Evolutionary conservation across 805 yeast genomes (phyloP), one percentile per base, ranked within the genome.

Genomic region (Candida pseudoglaebosa): DNA sequence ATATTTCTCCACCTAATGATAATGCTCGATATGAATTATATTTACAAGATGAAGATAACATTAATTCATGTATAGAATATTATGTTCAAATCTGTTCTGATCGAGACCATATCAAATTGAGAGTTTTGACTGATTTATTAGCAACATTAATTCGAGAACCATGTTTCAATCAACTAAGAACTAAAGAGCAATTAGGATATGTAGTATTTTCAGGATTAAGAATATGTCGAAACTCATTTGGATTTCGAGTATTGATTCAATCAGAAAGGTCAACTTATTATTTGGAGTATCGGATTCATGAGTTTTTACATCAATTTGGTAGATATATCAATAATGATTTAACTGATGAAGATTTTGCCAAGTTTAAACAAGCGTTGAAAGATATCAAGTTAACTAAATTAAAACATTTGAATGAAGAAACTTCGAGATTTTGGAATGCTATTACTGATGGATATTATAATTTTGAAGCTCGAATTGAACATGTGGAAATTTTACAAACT

Each of bases 141-240:
- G 76, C 84, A 0, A 91, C 85, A 44, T 73, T 89, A 45, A 67
- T 84, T 36, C 78, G 76, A 48, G 97, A 91, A 56, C 97, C 96
- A 4, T 84, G 91, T 41, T 93, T 91, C 62, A 82, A 87, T 54
- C 84, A 84, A 45, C 71, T 91, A 41, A 77, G 99, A 61, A 91
- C 99, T 5, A 83, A 87, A 51, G 98, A 91, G 63, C 98, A 93
- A 60, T 71, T 91, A 22, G 99, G 99, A 2, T 91, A 91, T 53
- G 89, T 91, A 45, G 99, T 91, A 0, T 88, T 87, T 55, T 80
- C 93, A 32, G 85, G 95, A 0, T 65, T 75, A 18, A 68, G 83
- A 44, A 71, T 72, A 43, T 76, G 86, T 3, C 75, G 95, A 54
- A 82, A 93, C 16, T 75, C 83, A 4, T 71, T 77, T 55, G 90